phyloP scores from a whole-genome alignment of 257 asterid species.

The Solanum verrucosum region DNA sequence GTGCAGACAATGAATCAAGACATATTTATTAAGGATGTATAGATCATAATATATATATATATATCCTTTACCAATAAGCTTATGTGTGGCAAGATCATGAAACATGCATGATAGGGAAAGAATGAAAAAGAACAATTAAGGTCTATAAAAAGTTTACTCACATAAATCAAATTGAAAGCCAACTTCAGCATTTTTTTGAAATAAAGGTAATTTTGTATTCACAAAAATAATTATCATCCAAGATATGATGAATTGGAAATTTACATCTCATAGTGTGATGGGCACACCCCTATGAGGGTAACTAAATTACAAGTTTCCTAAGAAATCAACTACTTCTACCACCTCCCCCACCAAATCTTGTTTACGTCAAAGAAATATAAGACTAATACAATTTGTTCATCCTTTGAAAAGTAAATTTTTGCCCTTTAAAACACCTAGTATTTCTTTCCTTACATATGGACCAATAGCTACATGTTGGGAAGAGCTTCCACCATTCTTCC shows the following conservation, averaged over 20 bases:
- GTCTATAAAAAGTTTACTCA: background rate
- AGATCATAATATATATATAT: too few relatives aligned
- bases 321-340: background rate
- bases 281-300: background rate
- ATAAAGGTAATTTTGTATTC: too few relatives aligned
- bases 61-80: background rate
- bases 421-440: background rate
- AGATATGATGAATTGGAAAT: background rate
- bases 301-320: background rate
- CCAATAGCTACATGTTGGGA: background rate
- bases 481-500: background rate
- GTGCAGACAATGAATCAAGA: too few relatives aligned
- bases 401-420: background rate
- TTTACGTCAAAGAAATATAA: background rate
- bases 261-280: background rate
- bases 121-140: too few relatives aligned
- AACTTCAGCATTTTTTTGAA: background rate
- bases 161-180: background rate
- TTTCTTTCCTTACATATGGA: background rate
- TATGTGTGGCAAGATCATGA: background rate
- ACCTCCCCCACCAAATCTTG: background rate
- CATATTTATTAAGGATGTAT: too few relatives aligned
- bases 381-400: background rate
- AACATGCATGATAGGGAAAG: background rate
- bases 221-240: too few relatives aligned